Percentiles rank a stretch among this genome's conserved stretches.
These are phyloP conservation scores for Calocybe gangraenosa DNA, from an alignment of 768 basidiomycete species.

Conservation along the genomic window DNA sequence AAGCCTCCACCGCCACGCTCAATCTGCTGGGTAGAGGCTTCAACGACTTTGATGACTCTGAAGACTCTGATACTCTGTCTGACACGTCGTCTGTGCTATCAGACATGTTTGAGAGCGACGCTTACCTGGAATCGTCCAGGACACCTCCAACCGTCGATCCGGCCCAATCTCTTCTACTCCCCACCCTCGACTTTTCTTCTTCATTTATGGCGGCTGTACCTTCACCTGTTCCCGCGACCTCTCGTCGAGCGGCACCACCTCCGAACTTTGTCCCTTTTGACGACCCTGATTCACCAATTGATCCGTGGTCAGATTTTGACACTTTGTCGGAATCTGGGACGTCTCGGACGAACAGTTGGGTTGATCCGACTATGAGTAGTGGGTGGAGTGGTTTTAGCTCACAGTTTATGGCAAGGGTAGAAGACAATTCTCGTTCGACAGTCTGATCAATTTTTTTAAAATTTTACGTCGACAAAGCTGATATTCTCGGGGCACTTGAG, in stretches of 20 bases:
- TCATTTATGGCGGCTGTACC: conserved; percentile 27
- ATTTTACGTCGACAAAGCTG: not conserved
- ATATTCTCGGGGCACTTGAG: not conserved
- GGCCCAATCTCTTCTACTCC: conserved; percentile 68
- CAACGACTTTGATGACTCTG: conserved; percentile 18
- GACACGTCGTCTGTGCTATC: conserved; percentile 27
- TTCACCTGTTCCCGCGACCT: conserved; percentile 6
- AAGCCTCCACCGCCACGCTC: conserved; percentile 28
- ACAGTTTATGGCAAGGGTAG: conserved; percentile 21
- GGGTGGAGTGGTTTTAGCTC: conserved; percentile 41
- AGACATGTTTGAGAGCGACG: conserved; percentile 14
- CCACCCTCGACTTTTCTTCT: conserved; percentile 70
- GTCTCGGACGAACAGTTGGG: conserved; percentile 15
- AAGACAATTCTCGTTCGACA: not conserved
- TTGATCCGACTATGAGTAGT: conserved; percentile 26
- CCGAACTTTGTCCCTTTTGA: conserved; percentile 1
- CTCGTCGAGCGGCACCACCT: not conserved
- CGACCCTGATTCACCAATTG: conserved; percentile 22
- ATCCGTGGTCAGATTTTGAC: conserved; percentile 27
- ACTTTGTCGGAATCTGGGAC: conserved; percentile 16
- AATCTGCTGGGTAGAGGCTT: no score
- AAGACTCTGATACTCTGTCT: conserved; percentile 23
- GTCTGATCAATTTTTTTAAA: not conserved
- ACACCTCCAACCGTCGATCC: conserved; percentile 39
- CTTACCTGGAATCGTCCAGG: conserved; percentile 12